Evolutionary conservation across 305 asterid species (phyloP), one percentile per base, ranked within the genome.

Genomic region (Fraxinus greggii): DNA sequence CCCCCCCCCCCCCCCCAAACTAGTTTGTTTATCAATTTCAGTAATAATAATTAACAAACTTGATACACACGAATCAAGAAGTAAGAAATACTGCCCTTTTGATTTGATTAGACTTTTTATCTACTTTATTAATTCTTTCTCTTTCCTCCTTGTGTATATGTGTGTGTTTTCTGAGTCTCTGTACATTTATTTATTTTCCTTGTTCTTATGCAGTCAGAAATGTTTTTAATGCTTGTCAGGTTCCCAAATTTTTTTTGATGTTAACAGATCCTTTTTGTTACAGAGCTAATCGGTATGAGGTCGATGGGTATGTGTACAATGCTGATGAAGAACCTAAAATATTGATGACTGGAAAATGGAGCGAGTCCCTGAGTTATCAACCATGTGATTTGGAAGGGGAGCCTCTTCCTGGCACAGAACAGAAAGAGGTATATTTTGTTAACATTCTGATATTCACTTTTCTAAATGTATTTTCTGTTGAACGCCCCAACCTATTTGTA

Each of bases 321-420:
- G 90, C 95, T 48, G 81, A 89, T 9, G 99, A 96, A 86, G 98
- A 96, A 86, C 99, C 99, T 45, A 93, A 94, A 87, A 92, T 94
- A 80, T 88, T 96, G 92, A 94, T 96, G 97, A 96, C 99, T 7
- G 99, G 98, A 75, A 96, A 93, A 84, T 96, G 99, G 98, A 96
- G 90, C 7, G 97, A 92, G 85, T 89, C 85, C 79, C 84, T 96
- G 91, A 91, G 95, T 83, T 96, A 90, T 86, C 99, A 96, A 85
- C 98, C 96, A 17, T 96, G 99, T 87, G 99, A 96, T 86, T 72
- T 78, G 83, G 98, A 96, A 82, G 99, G 99, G 76, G 99, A 96
- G 84, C 99, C 99, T 84, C 94, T 93, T 82, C 89, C 94, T 12
- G 95, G 90, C 78, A 85, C 98, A 79, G 94, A 95, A 82, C 84